Conservation (phyloP, 805 yeast genomes). For the Nakazawaea siamensis region DNA sequence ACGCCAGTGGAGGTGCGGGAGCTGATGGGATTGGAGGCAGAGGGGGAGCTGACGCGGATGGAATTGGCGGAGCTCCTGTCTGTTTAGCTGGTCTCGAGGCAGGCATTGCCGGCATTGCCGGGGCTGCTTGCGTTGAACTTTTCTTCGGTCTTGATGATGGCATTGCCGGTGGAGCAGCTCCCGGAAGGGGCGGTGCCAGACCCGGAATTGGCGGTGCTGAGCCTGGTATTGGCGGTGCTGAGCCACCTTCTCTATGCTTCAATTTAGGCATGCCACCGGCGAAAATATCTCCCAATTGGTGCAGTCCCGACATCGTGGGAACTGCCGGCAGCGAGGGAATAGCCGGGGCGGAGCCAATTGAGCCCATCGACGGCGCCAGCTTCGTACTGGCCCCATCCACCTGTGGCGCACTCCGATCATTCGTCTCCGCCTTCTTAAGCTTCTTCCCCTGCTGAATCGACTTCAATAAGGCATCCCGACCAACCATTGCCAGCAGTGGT, state of each 20-base stretch:
- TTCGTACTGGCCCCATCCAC: constrained; percentile 27
- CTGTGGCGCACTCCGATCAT: constrained; percentile 58
- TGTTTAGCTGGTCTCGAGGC: constrained; percentile 11
- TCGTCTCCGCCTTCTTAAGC: constrained; percentile 56
- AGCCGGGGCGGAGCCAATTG: constrained; percentile 19
- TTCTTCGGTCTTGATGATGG: constrained; percentile 2
- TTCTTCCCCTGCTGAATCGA: constrained; percentile 69
- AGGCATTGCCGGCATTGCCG: constrained; percentile 21
- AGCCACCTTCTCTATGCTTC: constrained; percentile 31
- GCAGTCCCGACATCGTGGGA: constrained; percentile 27
- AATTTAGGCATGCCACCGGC: constrained; percentile 79
- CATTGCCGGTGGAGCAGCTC: constrained; percentile 1
- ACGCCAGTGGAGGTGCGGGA: constrained; percentile 9
- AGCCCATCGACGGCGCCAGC: constrained; percentile 1
- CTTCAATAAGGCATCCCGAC: constrained; percentile 57
- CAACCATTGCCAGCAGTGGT: constrained; percentile 21
- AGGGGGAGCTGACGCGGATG: constrained; percentile 5
- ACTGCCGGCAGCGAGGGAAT: constrained; percentile 14
- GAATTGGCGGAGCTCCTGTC: constrained; percentile 3
- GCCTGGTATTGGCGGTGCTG: constrained; percentile 19
- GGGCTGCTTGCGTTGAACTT: constrained; percentile 12
- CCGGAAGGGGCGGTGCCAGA: background rate
- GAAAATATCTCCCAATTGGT: constrained; percentile 58
- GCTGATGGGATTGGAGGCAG: constrained; percentile 8
- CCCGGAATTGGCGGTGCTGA: constrained; percentile 17